phyloP scores from a whole-genome alignment of 106 monocot genomes.

The Dioscorea zingiberensis region DNA sequence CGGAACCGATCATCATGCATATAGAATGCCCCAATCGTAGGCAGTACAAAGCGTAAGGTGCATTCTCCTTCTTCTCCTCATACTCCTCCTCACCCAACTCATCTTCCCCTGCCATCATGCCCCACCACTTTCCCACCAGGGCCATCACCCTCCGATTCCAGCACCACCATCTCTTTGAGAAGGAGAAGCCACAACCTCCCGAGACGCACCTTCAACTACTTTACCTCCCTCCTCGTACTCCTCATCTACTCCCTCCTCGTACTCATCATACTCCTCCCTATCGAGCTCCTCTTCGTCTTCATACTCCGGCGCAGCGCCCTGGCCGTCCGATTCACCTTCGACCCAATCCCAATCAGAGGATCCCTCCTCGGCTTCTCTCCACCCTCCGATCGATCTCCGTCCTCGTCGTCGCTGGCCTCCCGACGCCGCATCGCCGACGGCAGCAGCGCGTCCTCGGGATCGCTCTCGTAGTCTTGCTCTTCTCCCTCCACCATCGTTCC shows the following conservation, averaged over 20 bases:
- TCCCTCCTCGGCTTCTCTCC: slow-evolving; percentile 14
- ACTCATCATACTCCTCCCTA: slow-evolving; percentile 34
- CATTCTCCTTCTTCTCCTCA: slow-evolving; percentile 67
- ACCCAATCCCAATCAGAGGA: slow-evolving; percentile 22
- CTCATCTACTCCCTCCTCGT: slow-evolving; percentile 18
- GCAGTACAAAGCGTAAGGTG: slow-evolving; percentile 73
- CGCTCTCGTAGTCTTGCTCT: slow-evolving; percentile 76
- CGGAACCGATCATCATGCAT: slow-evolving; percentile 92
- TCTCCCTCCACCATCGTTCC: slow-evolving; percentile 13
- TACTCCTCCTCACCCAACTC: neutral
- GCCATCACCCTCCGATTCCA: neutral
- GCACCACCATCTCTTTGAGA: neutral
- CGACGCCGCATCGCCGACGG: slow-evolving; percentile 59
- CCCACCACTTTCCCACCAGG: neutral
- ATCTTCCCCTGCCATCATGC: neutral
- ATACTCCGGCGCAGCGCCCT: slow-evolving; percentile 55
- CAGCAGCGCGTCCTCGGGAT: slow-evolving; percentile 70
- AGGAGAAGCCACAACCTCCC: neutral
- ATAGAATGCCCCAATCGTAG: slow-evolving; percentile 76
- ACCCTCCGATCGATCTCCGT: slow-evolving; percentile 22
- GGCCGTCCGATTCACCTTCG: slow-evolving; percentile 56
- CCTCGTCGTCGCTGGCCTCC: slow-evolving; percentile 81
- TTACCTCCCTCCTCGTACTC: slow-evolving; percentile 6
- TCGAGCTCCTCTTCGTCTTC: slow-evolving; percentile 51
- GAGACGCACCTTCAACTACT: neutral